Percentiles rank a stretch among this genome's conserved stretches.
Conservation (phyloP, 73 alveolate species). For the Symbiodinium natans region DNA sequence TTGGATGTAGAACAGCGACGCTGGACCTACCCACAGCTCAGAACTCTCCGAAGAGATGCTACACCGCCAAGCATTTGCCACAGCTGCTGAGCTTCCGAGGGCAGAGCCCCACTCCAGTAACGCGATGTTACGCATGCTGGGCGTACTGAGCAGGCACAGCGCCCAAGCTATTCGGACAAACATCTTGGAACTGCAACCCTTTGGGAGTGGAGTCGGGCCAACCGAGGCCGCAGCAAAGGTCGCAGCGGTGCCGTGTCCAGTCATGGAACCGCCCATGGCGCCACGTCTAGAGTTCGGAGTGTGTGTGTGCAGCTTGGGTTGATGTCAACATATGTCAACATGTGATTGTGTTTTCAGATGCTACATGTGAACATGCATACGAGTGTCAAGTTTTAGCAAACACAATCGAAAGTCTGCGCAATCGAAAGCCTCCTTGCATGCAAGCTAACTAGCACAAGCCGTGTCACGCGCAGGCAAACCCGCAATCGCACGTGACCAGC, state of each 20-base stretch:
- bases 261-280: not conserved
- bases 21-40: constrained; percentile 14
- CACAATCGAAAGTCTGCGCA: not conserved
- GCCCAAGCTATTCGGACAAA: not conserved
- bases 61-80: not conserved
- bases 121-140: constrained; percentile 78
- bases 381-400: too few species aligned
- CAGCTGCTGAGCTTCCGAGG: not conserved
- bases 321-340: not conserved
- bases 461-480: too few species aligned
- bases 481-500: too few species aligned
- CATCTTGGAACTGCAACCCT: not conserved
- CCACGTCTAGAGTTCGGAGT: not conserved
- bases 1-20: constrained; percentile 81
- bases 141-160: not conserved
- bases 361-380: too few species aligned
- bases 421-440: too few species aligned
- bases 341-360: too few species aligned
- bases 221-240: not conserved
- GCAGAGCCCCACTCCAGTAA: constrained; percentile 75
- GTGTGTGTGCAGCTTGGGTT: not conserved
- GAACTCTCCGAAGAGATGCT: not conserved
- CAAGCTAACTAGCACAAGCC: too few species aligned
- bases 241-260: not conserved
- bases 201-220: not conserved